phyloP scores from a whole-genome alignment of 2,329 filamentous ascomycete genomes.

The Atkinsonella texensis region DNA sequence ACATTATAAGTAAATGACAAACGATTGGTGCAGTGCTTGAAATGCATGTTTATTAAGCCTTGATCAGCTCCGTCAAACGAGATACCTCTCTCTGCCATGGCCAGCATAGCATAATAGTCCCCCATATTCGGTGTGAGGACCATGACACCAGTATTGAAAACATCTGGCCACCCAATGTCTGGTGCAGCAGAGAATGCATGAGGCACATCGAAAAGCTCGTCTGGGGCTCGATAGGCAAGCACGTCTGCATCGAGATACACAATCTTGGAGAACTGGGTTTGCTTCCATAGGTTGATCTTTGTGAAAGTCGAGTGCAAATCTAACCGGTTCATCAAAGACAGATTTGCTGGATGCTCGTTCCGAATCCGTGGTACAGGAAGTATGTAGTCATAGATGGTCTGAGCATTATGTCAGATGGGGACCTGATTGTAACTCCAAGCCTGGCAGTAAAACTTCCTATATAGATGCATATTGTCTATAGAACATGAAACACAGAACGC shows the following conservation, averaged over 20 bases:
- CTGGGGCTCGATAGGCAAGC: constrained; percentile 78
- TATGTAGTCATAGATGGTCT: constrained; percentile 80
- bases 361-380: constrained; percentile 72
- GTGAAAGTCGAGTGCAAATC: constrained; percentile 91
- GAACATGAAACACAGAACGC: background rate
- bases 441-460: background rate
- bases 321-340: constrained; percentile 81
- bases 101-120: constrained; percentile 75
- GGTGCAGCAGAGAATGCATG: constrained; percentile 61
- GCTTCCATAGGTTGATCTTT: constrained; percentile 90
- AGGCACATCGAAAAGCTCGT: constrained; percentile 70
- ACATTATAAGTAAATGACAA: constrained; percentile 95
- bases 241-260: constrained; percentile 93
- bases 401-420: background rate
- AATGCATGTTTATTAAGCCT: constrained; percentile 90
- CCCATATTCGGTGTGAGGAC: constrained; percentile 74
- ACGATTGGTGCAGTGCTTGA: constrained; percentile 69
- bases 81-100: constrained; percentile 73
- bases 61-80: constrained; percentile 98
- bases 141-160: constrained; percentile 98
- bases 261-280: constrained; percentile 79
- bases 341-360: constrained; percentile 67
- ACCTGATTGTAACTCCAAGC: background rate
- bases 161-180: constrained; percentile 95
- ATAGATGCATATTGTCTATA: background rate